phyloP scores from a whole-genome alignment of 1,284 basidiomycete species.

The Microbotryum saponariae region DNA sequence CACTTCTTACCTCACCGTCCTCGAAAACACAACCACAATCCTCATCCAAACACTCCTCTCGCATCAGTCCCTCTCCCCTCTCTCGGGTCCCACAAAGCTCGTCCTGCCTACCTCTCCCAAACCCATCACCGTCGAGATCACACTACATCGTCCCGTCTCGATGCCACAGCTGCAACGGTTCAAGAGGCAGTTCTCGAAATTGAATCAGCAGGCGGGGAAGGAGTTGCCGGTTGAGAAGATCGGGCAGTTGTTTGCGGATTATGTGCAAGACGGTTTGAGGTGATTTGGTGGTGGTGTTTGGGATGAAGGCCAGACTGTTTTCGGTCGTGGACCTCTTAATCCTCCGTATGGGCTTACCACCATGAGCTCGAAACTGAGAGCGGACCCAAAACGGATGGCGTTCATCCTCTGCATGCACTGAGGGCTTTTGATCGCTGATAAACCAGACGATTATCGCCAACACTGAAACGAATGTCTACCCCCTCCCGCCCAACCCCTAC shows the following conservation, averaged over 20 bases:
- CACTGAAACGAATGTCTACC: no score
- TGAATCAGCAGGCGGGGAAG: slow-evolving; percentile 65
- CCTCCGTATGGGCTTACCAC: no score
- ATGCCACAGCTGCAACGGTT: slow-evolving; percentile 75
- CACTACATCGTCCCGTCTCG: slow-evolving; percentile 59
- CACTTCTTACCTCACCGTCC: slow-evolving; percentile 41
- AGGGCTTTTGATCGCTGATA: no score
- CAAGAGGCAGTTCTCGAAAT: slow-evolving; percentile 77
- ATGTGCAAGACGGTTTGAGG: slow-evolving; percentile 45
- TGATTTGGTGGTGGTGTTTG: not conserved
- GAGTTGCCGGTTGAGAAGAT: slow-evolving; percentile 56
- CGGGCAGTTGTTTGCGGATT: slow-evolving; percentile 63
- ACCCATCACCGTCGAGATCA: slow-evolving; percentile 43
- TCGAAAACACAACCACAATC: slow-evolving; percentile 35
- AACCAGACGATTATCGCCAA: no score
- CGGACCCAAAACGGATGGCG: no score
- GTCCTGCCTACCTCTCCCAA: slow-evolving; percentile 40
- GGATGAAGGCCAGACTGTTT: no score
- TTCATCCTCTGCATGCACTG: no score
- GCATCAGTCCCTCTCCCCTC: slow-evolving; percentile 28
- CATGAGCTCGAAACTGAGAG: no score
- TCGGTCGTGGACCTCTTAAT: no score
- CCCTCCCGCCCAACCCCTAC: no score
- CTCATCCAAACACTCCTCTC: slow-evolving; percentile 36
- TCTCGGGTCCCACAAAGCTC: slow-evolving; percentile 16